Evolutionary conservation across 1,139 yeast species (phyloP).

Genomic region (Neolecta irregularis): DNA sequence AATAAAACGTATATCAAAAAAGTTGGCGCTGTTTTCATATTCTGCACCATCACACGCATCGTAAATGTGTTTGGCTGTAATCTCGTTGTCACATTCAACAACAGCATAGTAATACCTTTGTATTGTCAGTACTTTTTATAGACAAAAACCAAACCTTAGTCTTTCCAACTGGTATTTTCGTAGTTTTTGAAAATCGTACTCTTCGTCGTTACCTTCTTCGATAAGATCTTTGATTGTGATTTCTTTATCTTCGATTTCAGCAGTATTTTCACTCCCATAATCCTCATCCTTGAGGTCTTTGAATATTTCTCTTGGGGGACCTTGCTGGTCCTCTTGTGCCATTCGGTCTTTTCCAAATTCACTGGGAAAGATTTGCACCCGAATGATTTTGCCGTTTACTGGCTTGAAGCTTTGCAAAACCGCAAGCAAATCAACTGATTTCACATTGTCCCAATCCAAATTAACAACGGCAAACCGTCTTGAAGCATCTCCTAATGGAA

Average conservation of each 20-base stretch:
- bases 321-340: slow-evolving; percentile 79
- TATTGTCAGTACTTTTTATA: slow-evolving; percentile 28
- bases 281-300: slow-evolving; percentile 12
- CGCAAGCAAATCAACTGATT: slow-evolving; percentile 76
- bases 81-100: slow-evolving; percentile 63
- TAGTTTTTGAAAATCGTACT: slow-evolving; percentile 30
- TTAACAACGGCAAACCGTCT: slow-evolving; percentile 78
- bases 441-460: slow-evolving; percentile 91
- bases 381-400: slow-evolving; percentile 48
- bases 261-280: slow-evolving; percentile 29
- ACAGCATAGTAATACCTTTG: slow-evolving; percentile 91
- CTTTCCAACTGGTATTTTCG: slow-evolving; percentile 62
- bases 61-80: slow-evolving; percentile 62
- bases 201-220: slow-evolving; percentile 32
- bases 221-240: slow-evolving; percentile 20
- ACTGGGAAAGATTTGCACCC: slow-evolving; percentile 73
- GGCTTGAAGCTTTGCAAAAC: slow-evolving; percentile 83
- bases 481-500: slow-evolving; percentile 79
- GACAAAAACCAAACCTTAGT: too few relatives aligned
- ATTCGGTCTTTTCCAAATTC: slow-evolving; percentile 88
- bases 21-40: slow-evolving; percentile 87
- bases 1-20: slow-evolving; percentile 79
- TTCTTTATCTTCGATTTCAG: slow-evolving; percentile 24
- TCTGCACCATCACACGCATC: slow-evolving; percentile 88
- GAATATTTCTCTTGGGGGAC: slow-evolving; percentile 83